Percentiles rank a stretch among this genome's conserved stretches.
Evolutionary conservation across 768 basidiomycete species (phyloP).

Genomic region (Piloderma croceum): DNA sequence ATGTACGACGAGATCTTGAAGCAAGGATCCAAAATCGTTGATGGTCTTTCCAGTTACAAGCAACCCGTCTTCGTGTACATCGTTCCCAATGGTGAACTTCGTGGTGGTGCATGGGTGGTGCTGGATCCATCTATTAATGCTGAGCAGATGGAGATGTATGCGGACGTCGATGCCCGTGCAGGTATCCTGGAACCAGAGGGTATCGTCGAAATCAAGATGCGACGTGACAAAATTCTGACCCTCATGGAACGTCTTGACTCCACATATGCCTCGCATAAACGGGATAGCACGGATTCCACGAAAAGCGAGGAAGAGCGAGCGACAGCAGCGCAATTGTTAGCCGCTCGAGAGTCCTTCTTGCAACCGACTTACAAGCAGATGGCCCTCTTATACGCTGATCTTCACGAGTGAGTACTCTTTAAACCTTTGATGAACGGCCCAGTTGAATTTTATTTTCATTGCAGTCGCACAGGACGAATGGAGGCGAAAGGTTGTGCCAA

Average conservation of each 20-base stretch:
- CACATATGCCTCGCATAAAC: slow-evolving; percentile 76
- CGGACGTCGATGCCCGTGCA: slow-evolving; percentile 90
- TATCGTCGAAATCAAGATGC: slow-evolving; percentile 96
- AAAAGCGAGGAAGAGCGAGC: slow-evolving; percentile 73
- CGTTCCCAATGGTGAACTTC: slow-evolving; percentile 95
- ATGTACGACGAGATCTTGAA: slow-evolving; percentile 98
- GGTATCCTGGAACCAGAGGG: slow-evolving; percentile 98
- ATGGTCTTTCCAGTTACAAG: slow-evolving; percentile 94
- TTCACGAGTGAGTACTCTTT: slow-evolving; percentile 75
- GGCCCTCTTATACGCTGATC: slow-evolving; percentile 90
- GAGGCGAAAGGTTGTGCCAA: slow-evolving; percentile 95
- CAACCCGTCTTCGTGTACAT: slow-evolving; percentile 98
- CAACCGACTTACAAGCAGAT: slow-evolving; percentile 92
- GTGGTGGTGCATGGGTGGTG: slow-evolving; percentile 99
- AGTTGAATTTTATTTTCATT: slow-evolving; percentile 9
- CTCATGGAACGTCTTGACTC: slow-evolving; percentile 93
- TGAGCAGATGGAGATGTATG: slow-evolving; percentile 99
- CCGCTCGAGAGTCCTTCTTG: slow-evolving; percentile 71
- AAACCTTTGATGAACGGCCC: slow-evolving; percentile 1
- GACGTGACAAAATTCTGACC: slow-evolving; percentile 83
- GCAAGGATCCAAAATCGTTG: slow-evolving; percentile 97
- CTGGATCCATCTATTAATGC: slow-evolving; percentile 96
- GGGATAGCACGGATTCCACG: slow-evolving; percentile 66
- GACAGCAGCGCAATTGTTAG: slow-evolving; percentile 59
- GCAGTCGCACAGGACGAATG: slow-evolving; percentile 90